Percentiles rank a stretch among this genome's conserved stretches.
Conservation (phyloP, 805 yeast genomes). For the Peterozyma toletana region DNA sequence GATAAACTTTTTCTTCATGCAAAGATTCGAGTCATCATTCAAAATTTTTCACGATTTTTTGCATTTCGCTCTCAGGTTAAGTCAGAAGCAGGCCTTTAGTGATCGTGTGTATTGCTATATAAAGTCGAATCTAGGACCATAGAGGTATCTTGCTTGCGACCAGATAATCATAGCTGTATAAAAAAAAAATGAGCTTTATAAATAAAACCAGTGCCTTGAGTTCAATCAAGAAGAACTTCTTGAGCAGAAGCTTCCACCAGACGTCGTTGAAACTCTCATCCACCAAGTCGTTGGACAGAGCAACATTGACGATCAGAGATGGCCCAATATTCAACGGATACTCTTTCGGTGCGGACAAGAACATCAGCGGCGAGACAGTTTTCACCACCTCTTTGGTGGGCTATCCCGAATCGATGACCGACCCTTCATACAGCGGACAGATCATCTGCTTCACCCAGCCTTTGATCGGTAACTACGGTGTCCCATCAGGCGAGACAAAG, state of each 20-base stretch:
- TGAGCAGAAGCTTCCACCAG: slow-evolving; percentile 11
- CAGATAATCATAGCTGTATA: too few species aligned
- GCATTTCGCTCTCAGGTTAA: too few species aligned
- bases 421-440: slow-evolving; percentile 96
- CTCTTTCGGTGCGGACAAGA: slow-evolving; percentile 92
- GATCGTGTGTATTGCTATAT: too few species aligned
- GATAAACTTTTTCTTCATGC: too few species aligned
- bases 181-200: too few species aligned
- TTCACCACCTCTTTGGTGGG: slow-evolving; percentile 98
- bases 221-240: too few species aligned
- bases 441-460: slow-evolving; percentile 96
- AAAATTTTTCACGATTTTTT: too few species aligned
- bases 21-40: too few species aligned
- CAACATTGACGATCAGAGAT: slow-evolving; percentile 83
- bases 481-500: slow-evolving; percentile 74
- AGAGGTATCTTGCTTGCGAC: too few species aligned
- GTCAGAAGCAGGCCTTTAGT: too few species aligned
- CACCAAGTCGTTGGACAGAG: slow-evolving; percentile 52
- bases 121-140: too few species aligned
- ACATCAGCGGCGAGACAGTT: slow-evolving; percentile 94
- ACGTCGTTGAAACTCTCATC: slow-evolving; percentile 15
- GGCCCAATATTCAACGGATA: slow-evolving; percentile 92
- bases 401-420: slow-evolving; percentile 98
- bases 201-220: too few species aligned
- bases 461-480: slow-evolving; percentile 96